Conservation (phyloP, 306 rosid genomes). For the Erythrophleum fordii region DNA sequence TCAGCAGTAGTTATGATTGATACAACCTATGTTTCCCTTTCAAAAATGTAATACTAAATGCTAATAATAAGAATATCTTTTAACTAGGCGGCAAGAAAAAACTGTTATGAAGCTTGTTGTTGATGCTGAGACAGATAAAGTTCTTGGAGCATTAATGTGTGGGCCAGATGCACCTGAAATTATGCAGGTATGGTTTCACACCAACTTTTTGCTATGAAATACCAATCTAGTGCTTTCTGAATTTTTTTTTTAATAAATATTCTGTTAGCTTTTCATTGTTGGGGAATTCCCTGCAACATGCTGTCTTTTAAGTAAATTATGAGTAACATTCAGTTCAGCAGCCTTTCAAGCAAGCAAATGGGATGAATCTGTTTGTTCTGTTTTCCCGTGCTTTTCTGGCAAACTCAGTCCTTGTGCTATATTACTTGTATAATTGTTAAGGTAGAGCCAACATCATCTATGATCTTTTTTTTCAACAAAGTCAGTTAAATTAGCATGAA, state of each 20-base stretch:
- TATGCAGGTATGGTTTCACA: slow-evolving; percentile 69
- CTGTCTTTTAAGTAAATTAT: background rate
- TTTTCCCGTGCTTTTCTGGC: background rate
- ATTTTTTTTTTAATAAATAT: background rate
- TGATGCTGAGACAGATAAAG: slow-evolving; percentile 84
- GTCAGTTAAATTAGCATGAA: background rate
- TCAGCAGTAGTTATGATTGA: slow-evolving; percentile 7
- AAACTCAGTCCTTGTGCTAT: background rate
- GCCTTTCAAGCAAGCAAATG: background rate
- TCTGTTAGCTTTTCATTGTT: background rate
- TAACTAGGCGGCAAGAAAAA: slow-evolving; percentile 90
- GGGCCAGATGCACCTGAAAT: slow-evolving; percentile 98
- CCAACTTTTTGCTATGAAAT: slow-evolving; percentile 19
- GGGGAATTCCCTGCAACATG: background rate
- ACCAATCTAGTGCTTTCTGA: background rate
- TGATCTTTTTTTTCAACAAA: background rate
- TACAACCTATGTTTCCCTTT: background rate
- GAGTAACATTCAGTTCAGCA: background rate
- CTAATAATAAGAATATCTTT: slow-evolving; percentile 23
- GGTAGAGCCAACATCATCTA: background rate
- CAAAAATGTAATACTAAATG: slow-evolving; percentile 4
- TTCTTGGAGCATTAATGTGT: slow-evolving; percentile 91
- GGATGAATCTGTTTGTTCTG: background rate
- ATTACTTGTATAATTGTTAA: background rate
- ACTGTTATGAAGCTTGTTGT: slow-evolving; percentile 91